Evolutionary conservation across 2,329 filamentous ascomycete species (phyloP).

Genomic region (Diaporthe sp.): DNA sequence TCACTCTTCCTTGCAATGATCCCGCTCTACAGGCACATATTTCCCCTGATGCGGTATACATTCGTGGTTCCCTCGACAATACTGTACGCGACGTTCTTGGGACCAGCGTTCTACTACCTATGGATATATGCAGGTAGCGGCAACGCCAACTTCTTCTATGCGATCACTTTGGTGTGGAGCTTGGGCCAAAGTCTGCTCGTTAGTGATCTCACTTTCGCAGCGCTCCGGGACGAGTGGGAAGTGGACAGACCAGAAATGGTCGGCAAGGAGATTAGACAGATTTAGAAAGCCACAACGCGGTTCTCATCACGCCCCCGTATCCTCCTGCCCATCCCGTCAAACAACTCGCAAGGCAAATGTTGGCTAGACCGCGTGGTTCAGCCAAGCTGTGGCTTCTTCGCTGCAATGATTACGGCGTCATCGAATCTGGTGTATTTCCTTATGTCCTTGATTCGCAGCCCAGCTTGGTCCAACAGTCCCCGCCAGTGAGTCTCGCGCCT

Average conservation of each 20-base stretch:
- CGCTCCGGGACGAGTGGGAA: conserved; percentile 94
- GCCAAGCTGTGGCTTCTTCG: conserved; percentile 16
- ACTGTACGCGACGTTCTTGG: conserved; percentile 88
- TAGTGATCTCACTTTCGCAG: conserved; percentile 89
- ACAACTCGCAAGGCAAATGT: neutral
- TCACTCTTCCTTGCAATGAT: conserved; percentile 87
- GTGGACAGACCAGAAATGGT: conserved; percentile 90
- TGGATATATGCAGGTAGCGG: conserved; percentile 99
- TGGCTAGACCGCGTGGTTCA: neutral
- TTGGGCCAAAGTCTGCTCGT: conserved; percentile 88
- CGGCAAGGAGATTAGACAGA: conserved; percentile 89
- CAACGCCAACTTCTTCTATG: conserved; percentile 99
- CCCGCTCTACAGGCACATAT: conserved; percentile 90
- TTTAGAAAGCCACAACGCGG: conserved; percentile 52
- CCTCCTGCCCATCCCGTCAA: neutral
- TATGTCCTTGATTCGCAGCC: conserved; percentile 45
- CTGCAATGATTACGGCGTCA: conserved; percentile 45
- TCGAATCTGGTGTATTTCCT: conserved; percentile 45
- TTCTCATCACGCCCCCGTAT: neutral
- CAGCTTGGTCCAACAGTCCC: conserved; percentile 43
- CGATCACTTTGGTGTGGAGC: conserved; percentile 98
- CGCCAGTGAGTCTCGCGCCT: conserved; percentile 46
- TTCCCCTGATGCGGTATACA: conserved; percentile 93
- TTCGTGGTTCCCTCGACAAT: conserved; percentile 88
- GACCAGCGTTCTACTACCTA: conserved; percentile 94